Conservation (phyloP, 179 eudicot genomes). For the Beta macrorhiza region DNA sequence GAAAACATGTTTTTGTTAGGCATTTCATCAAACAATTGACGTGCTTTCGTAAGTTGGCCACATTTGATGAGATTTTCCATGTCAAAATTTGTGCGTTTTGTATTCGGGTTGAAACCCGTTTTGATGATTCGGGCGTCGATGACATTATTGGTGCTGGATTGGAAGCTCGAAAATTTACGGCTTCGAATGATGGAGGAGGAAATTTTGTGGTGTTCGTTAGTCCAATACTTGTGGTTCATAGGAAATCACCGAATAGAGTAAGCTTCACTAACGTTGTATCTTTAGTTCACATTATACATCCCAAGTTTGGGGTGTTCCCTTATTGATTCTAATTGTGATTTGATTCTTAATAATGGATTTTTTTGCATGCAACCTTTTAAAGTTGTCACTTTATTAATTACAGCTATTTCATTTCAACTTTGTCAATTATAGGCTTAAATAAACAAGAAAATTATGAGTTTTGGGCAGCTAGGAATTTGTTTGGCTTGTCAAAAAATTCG, state of each 20-base stretch:
- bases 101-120: slow-evolving; percentile 67
- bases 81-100: slow-evolving; percentile 50
- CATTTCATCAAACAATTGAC: slow-evolving; percentile 69
- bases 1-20: slow-evolving; percentile 54
- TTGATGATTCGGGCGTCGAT: slow-evolving; percentile 65
- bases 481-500: too few relatives aligned
- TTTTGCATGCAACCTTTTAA: too few relatives aligned
- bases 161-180: slow-evolving; percentile 13
- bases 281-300: too few relatives aligned
- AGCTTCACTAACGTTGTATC: too few relatives aligned
- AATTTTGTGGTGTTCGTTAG: slow-evolving; percentile 31
- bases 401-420: too few relatives aligned
- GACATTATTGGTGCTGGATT: slow-evolving; percentile 17
- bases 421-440: too few relatives aligned
- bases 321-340: too few relatives aligned
- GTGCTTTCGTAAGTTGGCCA: slow-evolving; percentile 47
- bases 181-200: slow-evolving; percentile 28
- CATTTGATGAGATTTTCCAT: slow-evolving; percentile 37
- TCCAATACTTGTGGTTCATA: slow-evolving; percentile 33
- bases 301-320: too few relatives aligned
- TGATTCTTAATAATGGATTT: too few relatives aligned
- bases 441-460: too few relatives aligned
- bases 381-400: too few relatives aligned
- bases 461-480: too few relatives aligned
- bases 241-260: background rate